phyloP scores from a whole-genome alignment of 2,329 filamentous ascomycete species.

The Aspergillus sp. region DNA sequence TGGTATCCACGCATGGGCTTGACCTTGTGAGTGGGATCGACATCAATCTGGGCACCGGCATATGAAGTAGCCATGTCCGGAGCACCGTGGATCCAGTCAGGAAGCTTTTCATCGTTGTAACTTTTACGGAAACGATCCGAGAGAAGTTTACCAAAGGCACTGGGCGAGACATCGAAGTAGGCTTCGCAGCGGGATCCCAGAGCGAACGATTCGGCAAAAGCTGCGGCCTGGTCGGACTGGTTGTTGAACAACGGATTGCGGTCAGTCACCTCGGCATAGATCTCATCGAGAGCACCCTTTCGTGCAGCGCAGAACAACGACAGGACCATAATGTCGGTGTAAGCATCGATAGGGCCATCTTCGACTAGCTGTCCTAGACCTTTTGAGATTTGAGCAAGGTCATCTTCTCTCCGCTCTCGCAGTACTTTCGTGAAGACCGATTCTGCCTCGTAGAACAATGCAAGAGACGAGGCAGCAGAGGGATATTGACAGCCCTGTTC shows the following conservation, averaged over 20 bases:
- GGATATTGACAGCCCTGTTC: conserved; percentile 43
- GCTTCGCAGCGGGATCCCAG: conserved; percentile 64
- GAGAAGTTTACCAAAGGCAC: conserved; percentile 49
- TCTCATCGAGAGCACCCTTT: conserved; percentile 61
- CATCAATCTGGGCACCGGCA: conserved; percentile 55
- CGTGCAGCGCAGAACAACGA: conserved; percentile 60
- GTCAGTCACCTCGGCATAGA: conserved; percentile 64
- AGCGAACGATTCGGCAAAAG: conserved; percentile 65
- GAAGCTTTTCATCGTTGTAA: conserved; percentile 51
- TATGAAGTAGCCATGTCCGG: conserved; percentile 54
- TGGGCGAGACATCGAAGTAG: conserved; percentile 60
- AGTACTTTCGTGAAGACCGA: conserved; percentile 30
- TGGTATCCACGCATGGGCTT: conserved; percentile 50
- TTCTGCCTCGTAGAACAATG: conserved; percentile 43
- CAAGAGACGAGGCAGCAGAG: conserved; percentile 33
- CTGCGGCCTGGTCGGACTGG: conserved; percentile 64
- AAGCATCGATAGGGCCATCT: conserved; percentile 43
- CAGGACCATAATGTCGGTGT: conserved; percentile 58
- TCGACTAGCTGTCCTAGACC: conserved; percentile 39
- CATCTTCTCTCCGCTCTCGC: conserved; percentile 30
- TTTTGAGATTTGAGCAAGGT: conserved; percentile 42
- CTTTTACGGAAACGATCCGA: conserved; percentile 46
- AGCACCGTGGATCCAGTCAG: conserved; percentile 53
- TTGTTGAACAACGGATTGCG: conserved; percentile 63
- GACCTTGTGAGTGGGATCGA: conserved; percentile 50